Evolutionary conservation across 2,329 filamentous ascomycete genomes (phyloP).

Genomic region (Xenoacremonium recifei): DNA sequence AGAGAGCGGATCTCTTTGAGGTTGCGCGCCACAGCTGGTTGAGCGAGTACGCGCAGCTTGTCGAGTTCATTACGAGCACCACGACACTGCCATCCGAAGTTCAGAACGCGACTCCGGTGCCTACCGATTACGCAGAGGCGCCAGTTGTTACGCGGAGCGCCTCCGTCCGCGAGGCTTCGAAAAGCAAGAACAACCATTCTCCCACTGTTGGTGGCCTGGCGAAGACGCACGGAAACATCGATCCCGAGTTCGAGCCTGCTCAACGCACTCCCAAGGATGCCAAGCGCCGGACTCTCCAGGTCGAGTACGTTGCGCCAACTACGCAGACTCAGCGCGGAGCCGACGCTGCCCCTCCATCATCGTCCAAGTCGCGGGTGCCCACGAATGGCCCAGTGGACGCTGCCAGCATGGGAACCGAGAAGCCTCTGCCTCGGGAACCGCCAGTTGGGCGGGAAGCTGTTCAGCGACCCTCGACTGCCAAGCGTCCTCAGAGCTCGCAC

Average conservation of each 20-base stretch:
- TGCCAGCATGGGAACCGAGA: conserved; percentile 43
- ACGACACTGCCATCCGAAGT: conserved; percentile 86
- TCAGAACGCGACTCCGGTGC: conserved; percentile 70
- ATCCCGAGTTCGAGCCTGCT: conserved; percentile 58
- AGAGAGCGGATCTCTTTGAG: conserved; percentile 93
- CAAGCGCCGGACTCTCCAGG: conserved; percentile 92
- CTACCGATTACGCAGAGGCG: conserved; percentile 54
- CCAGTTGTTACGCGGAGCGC: conserved; percentile 76
- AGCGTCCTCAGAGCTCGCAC: conserved; percentile 49
- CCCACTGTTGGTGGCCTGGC: conserved; percentile 59
- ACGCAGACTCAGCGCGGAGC: conserved; percentile 77
- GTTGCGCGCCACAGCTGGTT: conserved; percentile 98
- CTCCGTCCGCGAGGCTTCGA: conserved; percentile 85
- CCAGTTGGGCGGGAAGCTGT: conserved; percentile 45
- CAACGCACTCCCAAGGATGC: conserved; percentile 73
- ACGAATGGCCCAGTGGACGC: conserved; percentile 39
- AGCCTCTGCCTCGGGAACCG: conserved; percentile 60
- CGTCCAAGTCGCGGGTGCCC: conserved; percentile 23
- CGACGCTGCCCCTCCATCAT: conserved; percentile 25
- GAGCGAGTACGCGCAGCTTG: conserved; percentile 93
- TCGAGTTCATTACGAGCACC: conserved; percentile 94
- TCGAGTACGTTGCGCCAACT: conserved; percentile 92
- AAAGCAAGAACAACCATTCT: conserved; percentile 55
- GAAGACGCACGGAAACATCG: conserved; percentile 73
- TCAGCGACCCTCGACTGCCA: conserved; percentile 33